A percentile compares a stretch with the other conserved stretches of the same genome.
These are phyloP conservation scores for Stagonosporopsis vannaccii DNA, from an alignment of 2,329 filamentous ascomycete genomes.

Conservation along the genomic window DNA sequence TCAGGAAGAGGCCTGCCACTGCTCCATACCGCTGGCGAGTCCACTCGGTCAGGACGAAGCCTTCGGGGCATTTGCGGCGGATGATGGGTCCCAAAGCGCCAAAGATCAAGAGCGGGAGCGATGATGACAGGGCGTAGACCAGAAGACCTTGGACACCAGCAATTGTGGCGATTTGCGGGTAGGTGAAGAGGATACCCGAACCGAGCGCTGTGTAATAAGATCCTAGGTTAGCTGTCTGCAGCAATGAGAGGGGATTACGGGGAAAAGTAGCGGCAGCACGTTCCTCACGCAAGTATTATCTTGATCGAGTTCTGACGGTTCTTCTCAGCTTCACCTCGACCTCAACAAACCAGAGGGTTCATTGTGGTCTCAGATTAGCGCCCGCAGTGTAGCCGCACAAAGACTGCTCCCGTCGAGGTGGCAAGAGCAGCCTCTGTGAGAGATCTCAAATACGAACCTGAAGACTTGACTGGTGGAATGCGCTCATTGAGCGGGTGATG, in stretches of 20 bases:
- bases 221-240: slow-evolving; percentile 44
- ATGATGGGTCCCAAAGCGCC: slow-evolving; percentile 79
- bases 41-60: slow-evolving; percentile 87
- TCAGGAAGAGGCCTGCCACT: slow-evolving; percentile 74
- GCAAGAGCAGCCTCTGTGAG: slow-evolving; percentile 37
- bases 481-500: slow-evolving; percentile 16
- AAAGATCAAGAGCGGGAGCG: slow-evolving; percentile 77
- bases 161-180: slow-evolving; percentile 81
- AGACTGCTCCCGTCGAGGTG: slow-evolving; percentile 25
- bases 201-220: slow-evolving; percentile 69
- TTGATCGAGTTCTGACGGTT: slow-evolving; percentile 97
- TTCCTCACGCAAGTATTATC: slow-evolving; percentile 99
- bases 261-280: slow-evolving; percentile 82
- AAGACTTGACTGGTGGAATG: slow-evolving; percentile 25
- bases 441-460: slow-evolving; percentile 53
- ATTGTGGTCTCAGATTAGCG: slow-evolving; percentile 63
- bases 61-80: slow-evolving; percentile 79
- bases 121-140: slow-evolving; percentile 76
- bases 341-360: not conserved
- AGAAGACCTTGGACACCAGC: slow-evolving; percentile 80
- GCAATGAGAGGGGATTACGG: slow-evolving; percentile 41
- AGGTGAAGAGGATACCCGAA: slow-evolving; percentile 83
- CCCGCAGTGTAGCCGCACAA: slow-evolving; percentile 79
- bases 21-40: slow-evolving; percentile 78
- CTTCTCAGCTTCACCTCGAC: slow-evolving; percentile 81